These are phyloP conservation scores for Coelastrella sp. DNA, from an alignment of 139 green algal genomes.

Conservation along the genomic window DNA sequence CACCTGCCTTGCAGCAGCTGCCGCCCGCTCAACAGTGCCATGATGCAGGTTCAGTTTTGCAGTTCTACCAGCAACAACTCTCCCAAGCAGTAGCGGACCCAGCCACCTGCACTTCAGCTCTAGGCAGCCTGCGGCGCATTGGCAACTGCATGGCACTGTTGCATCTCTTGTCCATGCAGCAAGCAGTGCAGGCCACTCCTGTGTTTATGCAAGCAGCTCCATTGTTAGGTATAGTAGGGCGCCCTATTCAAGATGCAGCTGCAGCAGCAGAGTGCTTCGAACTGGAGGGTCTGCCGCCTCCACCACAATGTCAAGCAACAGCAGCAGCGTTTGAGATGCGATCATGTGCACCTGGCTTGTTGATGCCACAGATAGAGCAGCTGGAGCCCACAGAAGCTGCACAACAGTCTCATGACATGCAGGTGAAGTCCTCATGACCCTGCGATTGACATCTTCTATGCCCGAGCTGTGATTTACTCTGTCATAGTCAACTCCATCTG, in stretches of 20 bases:
- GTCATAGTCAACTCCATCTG: too few relatives aligned
- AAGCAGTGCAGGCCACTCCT: conserved; percentile 20
- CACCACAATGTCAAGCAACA: background rate
- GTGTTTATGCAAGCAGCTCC: conserved; percentile 41
- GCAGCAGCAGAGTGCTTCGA: conserved; percentile 43
- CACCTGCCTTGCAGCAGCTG: conserved; percentile 16
- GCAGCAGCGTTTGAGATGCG: too few relatives aligned
- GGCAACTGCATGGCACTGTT: conserved; percentile 49
- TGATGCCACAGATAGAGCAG: conserved; percentile 31
- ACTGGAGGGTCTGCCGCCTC: background rate
- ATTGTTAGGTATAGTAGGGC: conserved; percentile 21
- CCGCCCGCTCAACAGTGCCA: conserved; percentile 14
- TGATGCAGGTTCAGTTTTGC: background rate
- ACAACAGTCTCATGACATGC: conserved; percentile 21
- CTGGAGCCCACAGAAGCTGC: conserved; percentile 5
- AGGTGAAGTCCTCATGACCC: background rate
- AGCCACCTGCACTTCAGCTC: background rate
- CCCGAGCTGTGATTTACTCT: too few relatives aligned
- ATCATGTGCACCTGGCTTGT: conserved; percentile 7
- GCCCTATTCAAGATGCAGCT: conserved; percentile 19
- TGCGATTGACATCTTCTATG: too few relatives aligned
- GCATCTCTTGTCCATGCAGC: conserved; percentile 40
- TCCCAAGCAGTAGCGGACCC: background rate
- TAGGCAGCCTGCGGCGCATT: conserved; percentile 34
- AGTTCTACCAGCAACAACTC: conserved; percentile 34